These are phyloP conservation scores for Mortierella antarctica DNA, from an alignment of 192 early-diverging fungal species.

Conservation along the genomic window DNA sequence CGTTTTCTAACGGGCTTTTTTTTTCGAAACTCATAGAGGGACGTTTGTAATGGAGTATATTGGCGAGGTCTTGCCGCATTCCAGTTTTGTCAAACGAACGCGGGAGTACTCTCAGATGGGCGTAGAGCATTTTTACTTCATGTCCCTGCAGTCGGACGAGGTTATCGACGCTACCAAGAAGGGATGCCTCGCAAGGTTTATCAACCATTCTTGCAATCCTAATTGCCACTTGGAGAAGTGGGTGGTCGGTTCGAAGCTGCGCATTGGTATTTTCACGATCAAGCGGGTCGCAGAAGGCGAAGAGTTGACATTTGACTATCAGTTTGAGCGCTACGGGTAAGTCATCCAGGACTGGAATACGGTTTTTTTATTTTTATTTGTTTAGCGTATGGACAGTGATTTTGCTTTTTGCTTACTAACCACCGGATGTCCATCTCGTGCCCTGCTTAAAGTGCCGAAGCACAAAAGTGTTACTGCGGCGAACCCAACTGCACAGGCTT, in stretches of 20 bases:
- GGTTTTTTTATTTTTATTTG: not conserved
- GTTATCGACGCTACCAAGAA: slow-evolving; percentile 95
- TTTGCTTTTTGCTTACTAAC: not conserved
- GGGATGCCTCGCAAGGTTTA: slow-evolving; percentile 94
- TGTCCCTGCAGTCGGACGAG: slow-evolving; percentile 94
- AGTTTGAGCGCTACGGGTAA: slow-evolving; percentile 94
- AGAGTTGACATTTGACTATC: slow-evolving; percentile 99
- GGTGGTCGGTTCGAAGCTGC: slow-evolving; percentile 88
- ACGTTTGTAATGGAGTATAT: slow-evolving; percentile 98
- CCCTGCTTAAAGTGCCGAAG: slow-evolving; percentile 69
- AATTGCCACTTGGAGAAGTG: slow-evolving; percentile 98
- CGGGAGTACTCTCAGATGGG: slow-evolving; percentile 84
- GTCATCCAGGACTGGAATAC: not conserved
- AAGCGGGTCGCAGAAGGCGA: slow-evolving; percentile 79
- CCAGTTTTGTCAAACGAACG: slow-evolving; percentile 85
- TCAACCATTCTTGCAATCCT: slow-evolving; percentile 97
- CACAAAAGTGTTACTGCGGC: slow-evolving; percentile 95
- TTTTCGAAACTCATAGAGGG: slow-evolving; percentile 61
- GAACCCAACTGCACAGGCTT: slow-evolving; percentile 87
- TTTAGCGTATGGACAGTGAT: not conserved
- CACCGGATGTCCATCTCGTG: not conserved
- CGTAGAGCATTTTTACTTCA: slow-evolving; percentile 97
- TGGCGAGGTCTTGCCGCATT: slow-evolving; percentile 91
- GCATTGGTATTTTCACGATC: slow-evolving; percentile 97
- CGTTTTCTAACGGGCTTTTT: slow-evolving; percentile 4